Conservation (phyloP, 495 filamentous ascomycete genomes). For the Amniculicola lignicola region DNA sequence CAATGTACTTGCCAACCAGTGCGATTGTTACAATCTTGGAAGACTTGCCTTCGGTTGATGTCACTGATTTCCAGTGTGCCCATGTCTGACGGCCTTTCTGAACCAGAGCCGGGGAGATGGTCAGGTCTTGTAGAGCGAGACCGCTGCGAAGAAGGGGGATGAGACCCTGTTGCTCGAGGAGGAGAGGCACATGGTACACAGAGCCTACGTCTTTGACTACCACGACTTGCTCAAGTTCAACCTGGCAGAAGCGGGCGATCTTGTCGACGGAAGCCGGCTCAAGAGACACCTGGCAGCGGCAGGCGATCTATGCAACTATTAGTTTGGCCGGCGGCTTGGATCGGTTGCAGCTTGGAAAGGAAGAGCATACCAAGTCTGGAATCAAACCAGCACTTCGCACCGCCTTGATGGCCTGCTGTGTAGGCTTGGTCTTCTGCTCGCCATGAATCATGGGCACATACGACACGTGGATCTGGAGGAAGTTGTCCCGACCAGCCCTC, state of each 20-base stretch:
- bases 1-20: conserved; percentile 87
- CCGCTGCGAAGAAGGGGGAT: conserved; percentile 57
- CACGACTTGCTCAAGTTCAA: conserved; percentile 75
- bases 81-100: conserved; percentile 62
- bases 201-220: conserved; percentile 81
- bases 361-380: conserved; percentile 66
- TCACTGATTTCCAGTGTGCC: conserved; percentile 71
- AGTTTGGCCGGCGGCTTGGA: too few species aligned
- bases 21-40: conserved; percentile 74
- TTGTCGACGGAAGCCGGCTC: conserved; percentile 75
- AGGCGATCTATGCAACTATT: conserved; percentile 65
- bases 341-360: conserved; percentile 4
- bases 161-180: conserved; percentile 77
- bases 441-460: conserved; percentile 66
- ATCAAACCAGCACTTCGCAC: conserved; percentile 76
- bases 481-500: conserved; percentile 72
- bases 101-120: conserved; percentile 48
- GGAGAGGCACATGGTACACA: conserved; percentile 87
- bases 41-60: conserved; percentile 56
- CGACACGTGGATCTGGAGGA: conserved; percentile 80
- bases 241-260: conserved; percentile 82
- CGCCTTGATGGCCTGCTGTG: conserved; percentile 81
- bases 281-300: conserved; percentile 75
- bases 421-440: conserved; percentile 98
- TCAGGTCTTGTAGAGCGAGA: conserved; percentile 56